Percentiles rank a stretch among this genome's conserved stretches.
Evolutionary conservation across 306 rosid species (phyloP).

Genomic region (Cucurbita argyrosperma): DNA sequence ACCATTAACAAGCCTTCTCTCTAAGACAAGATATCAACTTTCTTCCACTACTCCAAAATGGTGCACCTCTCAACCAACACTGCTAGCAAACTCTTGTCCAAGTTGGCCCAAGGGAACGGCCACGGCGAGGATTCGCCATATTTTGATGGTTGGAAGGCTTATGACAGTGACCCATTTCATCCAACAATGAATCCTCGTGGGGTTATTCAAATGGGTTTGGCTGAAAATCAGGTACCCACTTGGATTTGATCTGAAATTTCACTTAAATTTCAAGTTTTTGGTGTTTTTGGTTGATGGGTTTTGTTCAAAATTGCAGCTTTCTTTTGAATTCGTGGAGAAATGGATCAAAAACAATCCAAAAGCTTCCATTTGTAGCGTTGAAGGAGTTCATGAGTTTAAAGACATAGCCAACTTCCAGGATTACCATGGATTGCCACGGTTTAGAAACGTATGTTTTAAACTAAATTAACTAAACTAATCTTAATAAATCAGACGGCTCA

Average conservation of each 20-base stretch:
- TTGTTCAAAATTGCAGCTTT: slow-evolving; percentile 27
- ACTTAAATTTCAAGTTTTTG: neutral
- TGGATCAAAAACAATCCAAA: slow-evolving; percentile 47
- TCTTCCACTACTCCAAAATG: neutral
- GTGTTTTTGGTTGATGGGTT: neutral
- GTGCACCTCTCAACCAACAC: neutral
- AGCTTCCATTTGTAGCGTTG: slow-evolving; percentile 63
- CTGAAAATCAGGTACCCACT: slow-evolving; percentile 58
- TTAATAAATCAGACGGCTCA: no score
- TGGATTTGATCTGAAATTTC: neutral
- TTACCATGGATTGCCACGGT: slow-evolving; percentile 64
- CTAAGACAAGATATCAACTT: no score
- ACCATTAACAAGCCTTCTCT: no score
- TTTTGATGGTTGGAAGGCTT: slow-evolving; percentile 84
- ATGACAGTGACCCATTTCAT: slow-evolving; percentile 51
- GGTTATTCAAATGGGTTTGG: slow-evolving; percentile 86
- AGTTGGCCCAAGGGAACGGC: slow-evolving; percentile 52
- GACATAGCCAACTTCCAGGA: slow-evolving; percentile 62
- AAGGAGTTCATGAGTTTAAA: slow-evolving; percentile 41
- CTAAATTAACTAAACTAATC: no score
- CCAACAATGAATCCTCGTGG: slow-evolving; percentile 40
- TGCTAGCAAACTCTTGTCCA: slow-evolving; percentile 37
- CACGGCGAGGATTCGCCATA: slow-evolving; percentile 57
- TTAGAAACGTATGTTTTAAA: slow-evolving; percentile 40
- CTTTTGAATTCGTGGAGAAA: slow-evolving; percentile 36